Evolutionary conservation across 1,284 basidiomycete species (phyloP).

Genomic region (Bjerkandera adusta): DNA sequence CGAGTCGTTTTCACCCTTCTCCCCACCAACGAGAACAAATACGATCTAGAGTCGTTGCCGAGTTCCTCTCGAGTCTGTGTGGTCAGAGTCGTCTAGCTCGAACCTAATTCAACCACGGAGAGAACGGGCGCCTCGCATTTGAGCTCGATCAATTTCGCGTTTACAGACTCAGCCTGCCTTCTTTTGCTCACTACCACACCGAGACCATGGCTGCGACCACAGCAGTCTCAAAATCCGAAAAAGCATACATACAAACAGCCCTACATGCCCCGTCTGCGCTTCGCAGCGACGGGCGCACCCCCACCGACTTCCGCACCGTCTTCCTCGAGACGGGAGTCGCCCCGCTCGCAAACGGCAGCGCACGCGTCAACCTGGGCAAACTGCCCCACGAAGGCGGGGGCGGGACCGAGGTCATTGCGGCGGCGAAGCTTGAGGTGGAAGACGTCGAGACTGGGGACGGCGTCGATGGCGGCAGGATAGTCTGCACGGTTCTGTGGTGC

Average conservation of each 20-base stretch:
- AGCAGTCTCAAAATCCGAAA: constrained; percentile 71
- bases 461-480: constrained; percentile 55
- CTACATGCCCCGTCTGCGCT: constrained; percentile 53
- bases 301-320: constrained; percentile 62
- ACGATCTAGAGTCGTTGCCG: too few species aligned
- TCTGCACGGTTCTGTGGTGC: constrained; percentile 74
- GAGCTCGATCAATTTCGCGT: too few species aligned
- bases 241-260: constrained; percentile 67
- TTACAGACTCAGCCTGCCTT: too few species aligned
- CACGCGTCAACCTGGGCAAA: constrained; percentile 64
- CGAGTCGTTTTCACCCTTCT: too few species aligned
- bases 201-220: constrained; percentile 24
- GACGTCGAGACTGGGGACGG: constrained; percentile 44
- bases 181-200: too few species aligned
- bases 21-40: too few species aligned
- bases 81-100: too few species aligned
- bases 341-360: constrained; percentile 78
- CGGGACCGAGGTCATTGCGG: constrained; percentile 68
- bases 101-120: too few species aligned
- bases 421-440: constrained; percentile 73
- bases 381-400: constrained; percentile 54
- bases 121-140: too few species aligned
- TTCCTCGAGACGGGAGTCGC: constrained; percentile 73
- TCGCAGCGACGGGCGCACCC: constrained; percentile 64
- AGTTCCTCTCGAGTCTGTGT: too few species aligned